Base-by-base conservation (phyloP, 1,284 basidiomycete species). In the Trichosporon sp. region DNA sequence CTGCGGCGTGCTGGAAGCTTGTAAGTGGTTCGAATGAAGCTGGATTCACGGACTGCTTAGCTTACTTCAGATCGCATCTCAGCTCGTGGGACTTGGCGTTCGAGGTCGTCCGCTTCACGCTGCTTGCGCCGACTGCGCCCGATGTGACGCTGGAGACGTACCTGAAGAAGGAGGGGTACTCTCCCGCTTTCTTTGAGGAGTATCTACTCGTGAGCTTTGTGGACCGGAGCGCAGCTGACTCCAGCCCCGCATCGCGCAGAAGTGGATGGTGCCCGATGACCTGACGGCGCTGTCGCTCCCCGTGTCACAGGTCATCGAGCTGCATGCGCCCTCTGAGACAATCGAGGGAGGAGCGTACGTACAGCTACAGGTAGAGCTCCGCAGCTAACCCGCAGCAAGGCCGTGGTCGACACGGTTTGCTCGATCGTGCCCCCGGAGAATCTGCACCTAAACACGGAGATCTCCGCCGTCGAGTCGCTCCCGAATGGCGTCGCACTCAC, bases 61-160 rank as follows among this genome's bases (percentile, higher is more conserved):
- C 59, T 63, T 32, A 56, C 48, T 32, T 12, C 70, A 82, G 80
- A 1, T 79, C 93, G 4, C 90, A 91, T 74, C 87, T 89, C 0
- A 78, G 85, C 4, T 89, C 92, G 86, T 93, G 91, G 90, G 86
- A 90, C 37, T 86, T 93, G 83, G 79, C 93, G 4, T 92, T 91
- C 78, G 92, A 94, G 76, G 88, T 93, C 4, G 76, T 91, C 56
- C 86, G 91, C 6, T 94, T 94, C 86, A 93, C 93, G 77, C 71
- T 86, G 4, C 74, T 78, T 4, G 66, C 19, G 69, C 72, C 19
- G 70, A 78, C 16, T 66, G 65, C 31, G 68, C 67, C 65, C 70
- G 86, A 88, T 12, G 77, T 89, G 11, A 90, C 89, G 4, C 90
- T 94, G 68, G 91, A 90, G 1, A 86, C 89, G 61, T 94, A 92